Percentiles rank a stretch among this genome's conserved stretches.
Evolutionary conservation across 2,329 filamentous ascomycete genomes (phyloP).

Genomic region (Talaromyces sp.): DNA sequence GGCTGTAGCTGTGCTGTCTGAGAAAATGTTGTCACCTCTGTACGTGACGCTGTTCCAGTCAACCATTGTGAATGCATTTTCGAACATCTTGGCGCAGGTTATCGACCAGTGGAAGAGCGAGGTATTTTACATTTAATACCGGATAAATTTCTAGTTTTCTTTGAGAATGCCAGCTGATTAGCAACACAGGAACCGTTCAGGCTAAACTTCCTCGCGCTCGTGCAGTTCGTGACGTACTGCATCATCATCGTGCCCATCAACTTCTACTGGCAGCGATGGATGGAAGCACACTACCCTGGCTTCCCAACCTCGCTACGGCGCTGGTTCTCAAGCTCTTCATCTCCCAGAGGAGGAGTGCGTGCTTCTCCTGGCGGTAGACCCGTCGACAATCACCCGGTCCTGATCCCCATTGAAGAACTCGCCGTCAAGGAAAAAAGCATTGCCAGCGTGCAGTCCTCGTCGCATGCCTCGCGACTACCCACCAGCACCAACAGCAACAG

Average conservation of each 20-base stretch:
- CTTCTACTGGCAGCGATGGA: conserved; percentile 75
- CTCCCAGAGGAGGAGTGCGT: conserved; percentile 17
- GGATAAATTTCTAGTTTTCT: too few species aligned
- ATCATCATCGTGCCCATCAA: conserved; percentile 74
- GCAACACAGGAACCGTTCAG: conserved; percentile 50
- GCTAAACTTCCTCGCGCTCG: conserved; percentile 62
- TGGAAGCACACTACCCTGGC: conserved; percentile 71
- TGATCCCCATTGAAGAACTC: conserved; percentile 20
- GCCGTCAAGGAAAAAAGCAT: conserved; percentile 9
- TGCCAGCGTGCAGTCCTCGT: conserved; percentile 8
- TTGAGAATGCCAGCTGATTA: not conserved
- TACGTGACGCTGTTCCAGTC: conserved; percentile 32
- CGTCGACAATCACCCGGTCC: conserved; percentile 1
- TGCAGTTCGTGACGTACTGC: conserved; percentile 73
- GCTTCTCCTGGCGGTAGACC: conserved; percentile 28
- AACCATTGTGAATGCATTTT: conserved; percentile 31
- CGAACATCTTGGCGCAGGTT: conserved; percentile 33
- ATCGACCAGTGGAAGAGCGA: conserved; percentile 31
- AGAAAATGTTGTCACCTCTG: conserved; percentile 20
- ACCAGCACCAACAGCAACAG: not conserved
- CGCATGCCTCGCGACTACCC: not conserved
- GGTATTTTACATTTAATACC: conserved; percentile 17
- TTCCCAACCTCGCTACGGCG: conserved; percentile 34
- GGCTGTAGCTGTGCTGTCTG: not conserved
- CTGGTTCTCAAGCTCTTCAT: conserved; percentile 17